Evolutionary conservation across 2,329 filamentous ascomycete genomes (phyloP).

Genomic region (Xylaria sp.): DNA sequence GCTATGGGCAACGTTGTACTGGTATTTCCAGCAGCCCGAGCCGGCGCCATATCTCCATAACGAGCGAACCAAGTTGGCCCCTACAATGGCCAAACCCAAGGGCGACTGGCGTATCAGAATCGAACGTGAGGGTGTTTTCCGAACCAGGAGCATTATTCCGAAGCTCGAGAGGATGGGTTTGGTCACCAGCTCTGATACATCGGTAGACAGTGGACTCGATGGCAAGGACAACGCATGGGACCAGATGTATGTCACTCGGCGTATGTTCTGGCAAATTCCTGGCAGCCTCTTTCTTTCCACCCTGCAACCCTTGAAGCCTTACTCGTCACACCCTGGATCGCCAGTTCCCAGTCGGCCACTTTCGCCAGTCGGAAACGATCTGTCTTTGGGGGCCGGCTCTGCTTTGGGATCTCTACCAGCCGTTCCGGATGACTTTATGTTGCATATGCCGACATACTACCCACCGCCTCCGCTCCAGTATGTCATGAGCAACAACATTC

Average conservation of each 20-base stretch:
- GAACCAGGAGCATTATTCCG: constrained; percentile 73
- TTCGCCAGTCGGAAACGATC: constrained; percentile 42
- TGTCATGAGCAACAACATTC: constrained; percentile 67
- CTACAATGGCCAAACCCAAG: constrained; percentile 63
- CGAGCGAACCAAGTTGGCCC: constrained; percentile 59
- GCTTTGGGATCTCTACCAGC: constrained; percentile 37
- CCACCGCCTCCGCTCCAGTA: constrained; percentile 80
- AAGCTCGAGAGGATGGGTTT: constrained; percentile 94
- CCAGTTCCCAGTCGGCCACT: constrained; percentile 49
- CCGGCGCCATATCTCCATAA: constrained; percentile 62
- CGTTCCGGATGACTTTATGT: constrained; percentile 74
- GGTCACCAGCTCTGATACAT: constrained; percentile 68
- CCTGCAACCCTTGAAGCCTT: constrained; percentile 52
- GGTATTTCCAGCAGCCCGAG: constrained; percentile 90
- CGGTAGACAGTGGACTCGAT: constrained; percentile 61
- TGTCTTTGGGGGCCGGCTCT: constrained; percentile 23
- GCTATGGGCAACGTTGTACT: constrained; percentile 89
- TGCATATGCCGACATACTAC: constrained; percentile 85
- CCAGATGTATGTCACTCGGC: constrained; percentile 74
- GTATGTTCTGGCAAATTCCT: constrained; percentile 89
- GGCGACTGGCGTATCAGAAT: constrained; percentile 86
- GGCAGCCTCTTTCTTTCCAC: constrained; percentile 84
- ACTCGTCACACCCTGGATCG: constrained; percentile 44
- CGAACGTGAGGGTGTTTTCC: constrained; percentile 80
- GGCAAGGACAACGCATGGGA: constrained; percentile 63